Conservation (phyloP, 73 alveolate species). For the Paramecium sonneborni region DNA sequence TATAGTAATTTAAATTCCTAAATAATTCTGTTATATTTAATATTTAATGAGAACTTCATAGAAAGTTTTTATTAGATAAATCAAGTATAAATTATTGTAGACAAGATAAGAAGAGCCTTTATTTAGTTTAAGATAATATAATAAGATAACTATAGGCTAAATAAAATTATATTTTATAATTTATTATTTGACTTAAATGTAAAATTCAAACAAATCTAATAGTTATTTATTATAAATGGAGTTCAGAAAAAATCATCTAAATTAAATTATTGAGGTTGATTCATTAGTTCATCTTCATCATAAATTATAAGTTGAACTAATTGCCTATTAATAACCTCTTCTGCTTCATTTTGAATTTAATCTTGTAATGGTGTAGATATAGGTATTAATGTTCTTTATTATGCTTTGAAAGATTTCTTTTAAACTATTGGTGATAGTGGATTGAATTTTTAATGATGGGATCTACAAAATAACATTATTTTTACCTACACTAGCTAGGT, state of each 20-base stretch:
- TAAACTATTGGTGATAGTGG: neutral
- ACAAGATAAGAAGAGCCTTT: too few species aligned
- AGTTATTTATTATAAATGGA: neutral
- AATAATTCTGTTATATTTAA: slow-evolving; percentile 1
- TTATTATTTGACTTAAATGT: too few species aligned
- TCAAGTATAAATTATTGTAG: too few species aligned
- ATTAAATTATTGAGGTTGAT: neutral
- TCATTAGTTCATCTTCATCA: neutral
- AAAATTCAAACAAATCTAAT: too few species aligned
- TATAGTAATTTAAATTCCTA: neutral
- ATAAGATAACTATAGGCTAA: too few species aligned
- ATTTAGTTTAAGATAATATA: too few species aligned
- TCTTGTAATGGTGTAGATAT: neutral
- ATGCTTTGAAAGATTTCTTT: neutral
- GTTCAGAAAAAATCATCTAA: neutral
- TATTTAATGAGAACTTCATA: neutral
- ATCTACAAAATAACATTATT: neutral
- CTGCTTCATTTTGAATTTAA: neutral
- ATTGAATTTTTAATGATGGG: slow-evolving; percentile 30
- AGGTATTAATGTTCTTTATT: neutral
- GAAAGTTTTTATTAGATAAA: too few species aligned
- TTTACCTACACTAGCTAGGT: slow-evolving; percentile 13
- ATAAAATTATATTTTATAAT: too few species aligned
- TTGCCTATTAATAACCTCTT: neutral
- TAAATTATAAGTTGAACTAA: neutral